Percentiles rank a stretch among this genome's conserved stretches.
Evolutionary conservation across 2,329 filamentous ascomycete species (phyloP).

Genomic region (Trichoderma harzianum): DNA sequence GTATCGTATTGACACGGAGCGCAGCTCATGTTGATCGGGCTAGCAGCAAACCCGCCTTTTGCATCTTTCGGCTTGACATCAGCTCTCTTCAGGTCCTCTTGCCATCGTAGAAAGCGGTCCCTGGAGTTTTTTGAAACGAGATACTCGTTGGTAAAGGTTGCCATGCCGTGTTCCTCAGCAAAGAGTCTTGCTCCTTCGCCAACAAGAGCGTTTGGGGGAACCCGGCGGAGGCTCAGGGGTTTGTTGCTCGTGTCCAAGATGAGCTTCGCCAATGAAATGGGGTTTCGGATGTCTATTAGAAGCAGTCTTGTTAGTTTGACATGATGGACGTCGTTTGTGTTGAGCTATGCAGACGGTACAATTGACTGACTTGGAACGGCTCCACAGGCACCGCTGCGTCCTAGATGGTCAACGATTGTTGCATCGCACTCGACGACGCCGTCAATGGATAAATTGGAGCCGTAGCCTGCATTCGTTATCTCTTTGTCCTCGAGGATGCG

Average conservation of each 20-base stretch:
- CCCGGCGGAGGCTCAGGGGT: conserved; percentile 77
- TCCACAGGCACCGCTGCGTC: conserved; percentile 88
- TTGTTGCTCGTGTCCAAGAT: conserved; percentile 75
- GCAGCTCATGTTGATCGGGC: conserved; percentile 22
- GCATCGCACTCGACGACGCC: conserved; percentile 94
- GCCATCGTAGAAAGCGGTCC: conserved; percentile 79
- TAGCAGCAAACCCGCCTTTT: conserved; percentile 20
- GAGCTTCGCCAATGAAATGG: conserved; percentile 79
- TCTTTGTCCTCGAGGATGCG: conserved; percentile 87
- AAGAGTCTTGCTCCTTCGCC: conserved; percentile 84
- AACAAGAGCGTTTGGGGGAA: conserved; percentile 89
- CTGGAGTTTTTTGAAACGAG: conserved; percentile 77
- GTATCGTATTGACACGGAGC: conserved; percentile 35
- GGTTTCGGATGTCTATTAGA: conserved; percentile 78
- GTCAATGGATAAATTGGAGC: conserved; percentile 89
- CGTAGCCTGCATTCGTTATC: conserved; percentile 94
- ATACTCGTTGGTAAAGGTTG: conserved; percentile 67
- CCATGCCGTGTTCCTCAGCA: conserved; percentile 73
- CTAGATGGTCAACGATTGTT: conserved; percentile 84
- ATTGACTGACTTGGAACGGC: conserved; percentile 74
- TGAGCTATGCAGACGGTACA: background rate
- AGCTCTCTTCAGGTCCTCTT: conserved; percentile 64
- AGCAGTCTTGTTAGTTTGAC: background rate
- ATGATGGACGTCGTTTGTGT: too few relatives aligned
- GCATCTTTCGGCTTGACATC: conserved; percentile 43